Percentiles rank a stretch among this genome's conserved stretches.
Evolutionary conservation across 139 green algal genomes (phyloP).

Genomic region (Coelastrella sp.): DNA sequence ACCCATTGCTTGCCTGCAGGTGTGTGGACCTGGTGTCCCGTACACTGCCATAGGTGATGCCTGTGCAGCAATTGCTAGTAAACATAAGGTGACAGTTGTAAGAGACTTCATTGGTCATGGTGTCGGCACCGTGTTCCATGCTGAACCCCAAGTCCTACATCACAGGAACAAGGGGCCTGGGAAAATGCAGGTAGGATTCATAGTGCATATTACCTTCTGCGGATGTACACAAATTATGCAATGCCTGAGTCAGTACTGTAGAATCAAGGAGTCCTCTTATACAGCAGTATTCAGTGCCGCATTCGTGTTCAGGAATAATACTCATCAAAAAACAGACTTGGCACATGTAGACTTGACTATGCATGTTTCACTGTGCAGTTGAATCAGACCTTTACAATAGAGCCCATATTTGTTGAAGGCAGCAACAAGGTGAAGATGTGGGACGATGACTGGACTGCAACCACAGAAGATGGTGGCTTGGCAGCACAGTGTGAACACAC

Average conservation of each 20-base stretch:
- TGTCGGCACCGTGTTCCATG: constrained; percentile 94
- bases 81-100: constrained; percentile 79
- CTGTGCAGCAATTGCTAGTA: constrained; percentile 86
- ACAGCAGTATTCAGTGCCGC: no score
- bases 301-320: not conserved
- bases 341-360: not conserved
- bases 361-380: constrained; percentile 38
- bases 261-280: no score
- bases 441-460: constrained; percentile 96
- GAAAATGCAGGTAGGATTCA: constrained; percentile 55
- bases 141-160: constrained; percentile 87
- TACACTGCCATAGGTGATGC: constrained; percentile 84
- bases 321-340: not conserved
- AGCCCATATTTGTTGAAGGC: constrained; percentile 92
- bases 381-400: constrained; percentile 98
- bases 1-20: constrained; percentile 7
- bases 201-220: not conserved
- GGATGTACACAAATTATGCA: not conserved
- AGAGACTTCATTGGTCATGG: constrained; percentile 94
- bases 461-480: constrained; percentile 90
- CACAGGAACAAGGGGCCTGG: constrained; percentile 75
- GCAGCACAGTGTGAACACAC: constrained; percentile 97
- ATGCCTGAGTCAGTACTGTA: not conserved
- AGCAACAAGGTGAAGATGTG: constrained; percentile 71
- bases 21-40: constrained; percentile 84